Conservation (phyloP, 148 eudicot genomes). For the Polygonum aviculare region DNA sequence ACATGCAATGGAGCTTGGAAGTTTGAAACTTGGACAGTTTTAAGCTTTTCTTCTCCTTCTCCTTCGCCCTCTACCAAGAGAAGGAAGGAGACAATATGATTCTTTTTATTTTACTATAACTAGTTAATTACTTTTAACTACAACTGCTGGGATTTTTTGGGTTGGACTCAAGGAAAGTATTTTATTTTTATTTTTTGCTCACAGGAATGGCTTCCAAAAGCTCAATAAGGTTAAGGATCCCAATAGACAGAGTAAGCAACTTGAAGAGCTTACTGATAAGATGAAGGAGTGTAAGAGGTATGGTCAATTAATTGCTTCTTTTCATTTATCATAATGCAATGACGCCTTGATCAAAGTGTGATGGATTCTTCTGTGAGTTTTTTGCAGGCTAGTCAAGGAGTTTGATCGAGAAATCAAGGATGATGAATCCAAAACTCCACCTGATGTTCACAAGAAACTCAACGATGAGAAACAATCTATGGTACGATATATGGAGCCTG, state of each 20-base stretch:
- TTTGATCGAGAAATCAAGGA: conserved; percentile 97
- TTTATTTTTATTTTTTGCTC: neutral
- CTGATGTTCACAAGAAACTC: conserved; percentile 81
- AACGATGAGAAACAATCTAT: conserved; percentile 96
- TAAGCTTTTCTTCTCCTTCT: neutral
- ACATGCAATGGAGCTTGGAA: neutral
- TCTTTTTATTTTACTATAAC: neutral
- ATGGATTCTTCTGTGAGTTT: neutral
- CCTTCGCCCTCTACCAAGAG: neutral
- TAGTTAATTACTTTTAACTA: neutral
- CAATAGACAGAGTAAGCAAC: conserved; percentile 87
- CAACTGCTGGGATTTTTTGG: neutral
- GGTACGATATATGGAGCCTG: conserved; percentile 31
- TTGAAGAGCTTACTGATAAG: conserved; percentile 94
- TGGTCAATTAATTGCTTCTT: neutral
- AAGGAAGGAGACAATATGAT: neutral
- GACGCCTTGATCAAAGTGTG: neutral
- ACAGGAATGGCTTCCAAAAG: conserved; percentile 97
- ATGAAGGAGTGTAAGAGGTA: conserved; percentile 99
- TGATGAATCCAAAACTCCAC: conserved; percentile 68
- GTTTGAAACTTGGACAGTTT: neutral
- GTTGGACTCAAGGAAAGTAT: neutral
- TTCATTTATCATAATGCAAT: conserved; percentile 1
- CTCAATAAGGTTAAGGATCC: conserved; percentile 91
- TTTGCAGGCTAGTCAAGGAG: conserved; percentile 72